Evolutionary conservation across 805 yeast species (phyloP), one percentile per base, ranked within the genome.

Genomic region (Saturnispora hagleri): DNA sequence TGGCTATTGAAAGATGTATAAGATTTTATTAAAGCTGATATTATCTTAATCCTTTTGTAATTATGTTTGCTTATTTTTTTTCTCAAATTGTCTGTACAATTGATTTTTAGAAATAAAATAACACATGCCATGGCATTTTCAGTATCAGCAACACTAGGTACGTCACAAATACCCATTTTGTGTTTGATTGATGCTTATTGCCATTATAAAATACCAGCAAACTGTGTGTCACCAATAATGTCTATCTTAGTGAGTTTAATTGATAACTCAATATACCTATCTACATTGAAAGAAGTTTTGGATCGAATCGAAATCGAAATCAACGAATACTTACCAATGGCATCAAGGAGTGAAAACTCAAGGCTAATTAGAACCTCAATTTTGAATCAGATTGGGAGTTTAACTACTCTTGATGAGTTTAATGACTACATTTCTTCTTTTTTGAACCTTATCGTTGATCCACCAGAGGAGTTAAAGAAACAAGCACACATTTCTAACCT

Each of bases 81-180:
- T 38, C 22, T 20, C 22, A 38, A 13, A 7, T 3, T 4, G 9
- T 20, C 4, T 10, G 24, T 36, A n/a, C 20, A 38, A 18, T 20
- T 10, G 18, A 18, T 20, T 10, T 10, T 10, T 6, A 38, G 13
- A 12, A 4, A 12, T 31, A 3, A 13, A 31, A 2, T 13, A 31
- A 31, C 15, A 31, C 13, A 31, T 31, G 15, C 34, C 15, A 41
- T 49, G 51, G 34, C 51, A 13, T 49, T 61, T 35, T 55, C 63
- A 3, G 46, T 74, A 22, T 69, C 76, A 1, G 70, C 73, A 2
- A 60, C 69, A 1, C 56, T 82, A 27, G 75, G 84, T 5, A 81
- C 86, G 0, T 73, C 77, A 51, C 80, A 78, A 56, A 64, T 82
- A 0, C 77, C 81, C 1, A 57, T 81, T 1, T 58, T 81, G 9